Evolutionary conservation across 371 early-diverging fungal genomes (phyloP).

Genomic region (Blakeslea trispora): DNA sequence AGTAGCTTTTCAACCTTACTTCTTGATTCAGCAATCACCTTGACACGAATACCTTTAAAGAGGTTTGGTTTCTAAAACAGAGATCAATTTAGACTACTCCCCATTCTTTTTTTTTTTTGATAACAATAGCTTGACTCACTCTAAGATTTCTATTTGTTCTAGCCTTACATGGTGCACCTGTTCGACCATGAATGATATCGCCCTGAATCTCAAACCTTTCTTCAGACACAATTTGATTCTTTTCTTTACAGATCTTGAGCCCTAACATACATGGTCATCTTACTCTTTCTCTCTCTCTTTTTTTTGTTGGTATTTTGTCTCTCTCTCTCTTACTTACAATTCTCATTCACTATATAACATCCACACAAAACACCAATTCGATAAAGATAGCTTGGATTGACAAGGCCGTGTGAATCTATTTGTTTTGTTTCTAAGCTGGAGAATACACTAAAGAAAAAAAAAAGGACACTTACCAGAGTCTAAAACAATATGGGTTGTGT

Average conservation of each 20-base stretch:
- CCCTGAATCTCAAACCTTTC: constrained; percentile 18
- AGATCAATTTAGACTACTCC: no score
- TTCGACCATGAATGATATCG: constrained; percentile 14
- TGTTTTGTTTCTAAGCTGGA: no score
- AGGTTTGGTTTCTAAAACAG: constrained; percentile 16
- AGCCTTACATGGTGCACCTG: constrained; percentile 22
- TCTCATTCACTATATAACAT: constrained; percentile 16
- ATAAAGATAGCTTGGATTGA: constrained; percentile 6
- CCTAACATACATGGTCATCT: constrained; percentile 9
- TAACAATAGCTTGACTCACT: constrained; percentile 1
- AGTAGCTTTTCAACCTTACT: constrained; percentile 9
- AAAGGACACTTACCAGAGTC: neutral
- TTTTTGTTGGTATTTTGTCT: no score
- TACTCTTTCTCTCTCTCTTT: no score
- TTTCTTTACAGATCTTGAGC: constrained; percentile 16
- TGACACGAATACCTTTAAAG: constrained; percentile 7
- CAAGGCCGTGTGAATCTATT: constrained; percentile 1
- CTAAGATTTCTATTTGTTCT: constrained; percentile 6
- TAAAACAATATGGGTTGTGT: neutral
- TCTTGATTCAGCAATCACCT: constrained; percentile 9
- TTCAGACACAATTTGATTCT: constrained; percentile 2
- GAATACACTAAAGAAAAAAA: no score
- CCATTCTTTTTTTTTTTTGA: neutral
- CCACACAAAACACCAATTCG: constrained; percentile 16
- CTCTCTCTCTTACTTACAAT: constrained; percentile 19